Conservation (phyloP, 129 eudicot species). For the Helianthus tuberosus region DNA sequence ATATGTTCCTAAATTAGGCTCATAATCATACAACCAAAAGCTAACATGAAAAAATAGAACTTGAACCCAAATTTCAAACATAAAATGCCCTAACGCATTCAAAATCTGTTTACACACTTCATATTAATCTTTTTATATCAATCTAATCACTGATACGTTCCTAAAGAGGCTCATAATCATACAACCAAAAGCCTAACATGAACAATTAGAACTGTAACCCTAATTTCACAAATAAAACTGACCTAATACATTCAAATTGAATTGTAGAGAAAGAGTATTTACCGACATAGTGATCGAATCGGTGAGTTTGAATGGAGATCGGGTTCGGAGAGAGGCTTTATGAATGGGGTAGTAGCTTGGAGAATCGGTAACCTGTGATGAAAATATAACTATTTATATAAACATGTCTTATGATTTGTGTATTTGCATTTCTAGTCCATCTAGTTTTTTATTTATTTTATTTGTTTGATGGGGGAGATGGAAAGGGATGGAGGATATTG, state of each 20-base stretch:
- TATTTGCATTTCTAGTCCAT: neutral
- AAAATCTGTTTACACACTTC: no score
- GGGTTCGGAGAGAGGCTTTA: conserved; percentile 19
- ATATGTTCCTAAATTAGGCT: neutral
- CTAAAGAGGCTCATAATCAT: no score
- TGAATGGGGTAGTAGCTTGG: conserved; percentile 33
- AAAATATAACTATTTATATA: neutral
- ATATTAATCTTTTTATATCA: no score
- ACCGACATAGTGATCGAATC: conserved; percentile 32
- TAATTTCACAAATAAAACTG: neutral
- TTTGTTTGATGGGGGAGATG: no score
- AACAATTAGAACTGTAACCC: no score
- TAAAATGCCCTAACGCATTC: no score
- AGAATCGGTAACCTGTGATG: conserved; percentile 13
- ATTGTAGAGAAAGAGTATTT: conserved; percentile 4
- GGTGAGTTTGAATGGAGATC: conserved; percentile 5
- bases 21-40: neutral
- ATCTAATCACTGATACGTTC: no score
- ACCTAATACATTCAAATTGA: neutral
- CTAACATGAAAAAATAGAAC: neutral
- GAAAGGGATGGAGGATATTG: no score
- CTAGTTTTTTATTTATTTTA: neutral
- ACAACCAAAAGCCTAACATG: no score
- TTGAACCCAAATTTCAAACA: neutral
- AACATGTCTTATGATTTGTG: conserved; percentile 9